Evolutionary conservation across 2,329 filamentous ascomycete genomes (phyloP).

Genomic region (Colletotrichum tabaci): DNA sequence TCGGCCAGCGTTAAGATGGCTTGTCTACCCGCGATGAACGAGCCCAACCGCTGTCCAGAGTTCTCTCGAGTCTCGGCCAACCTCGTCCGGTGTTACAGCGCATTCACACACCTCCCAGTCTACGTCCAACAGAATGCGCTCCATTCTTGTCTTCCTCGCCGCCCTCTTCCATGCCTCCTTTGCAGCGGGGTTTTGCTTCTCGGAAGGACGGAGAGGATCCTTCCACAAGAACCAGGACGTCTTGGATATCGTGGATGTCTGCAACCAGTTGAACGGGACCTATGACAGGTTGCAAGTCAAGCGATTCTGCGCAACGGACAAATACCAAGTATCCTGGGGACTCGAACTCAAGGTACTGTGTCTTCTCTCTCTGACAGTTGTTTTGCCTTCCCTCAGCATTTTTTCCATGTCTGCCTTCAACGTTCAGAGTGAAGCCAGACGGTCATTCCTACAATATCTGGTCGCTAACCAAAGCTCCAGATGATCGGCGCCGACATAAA

Average conservation of each 20-base stretch:
- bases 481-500: not conserved
- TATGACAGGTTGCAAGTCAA: not conserved
- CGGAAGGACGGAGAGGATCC: not conserved
- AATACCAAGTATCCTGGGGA: not conserved
- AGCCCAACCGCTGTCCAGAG: not conserved
- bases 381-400: too few species aligned
- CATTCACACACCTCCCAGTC: not conserved
- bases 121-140: not conserved
- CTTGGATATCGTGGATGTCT: not conserved
- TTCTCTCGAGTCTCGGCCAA: not conserved
- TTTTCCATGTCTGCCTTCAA: not conserved
- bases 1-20: not conserved
- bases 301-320: not conserved
- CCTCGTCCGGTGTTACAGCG: not conserved
- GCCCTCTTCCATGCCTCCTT: not conserved
- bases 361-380: not conserved
- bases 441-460: not conserved
- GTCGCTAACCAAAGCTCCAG: not conserved
- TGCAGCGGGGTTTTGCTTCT: not conserved
- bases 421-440: not conserved
- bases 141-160: not conserved
- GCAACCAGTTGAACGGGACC: not conserved
- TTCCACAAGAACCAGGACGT: not conserved
- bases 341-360: slow-evolving; percentile 1
- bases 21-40: not conserved